phyloP scores from a whole-genome alignment of 208 protist genomes.

The Leishmania major region DNA sequence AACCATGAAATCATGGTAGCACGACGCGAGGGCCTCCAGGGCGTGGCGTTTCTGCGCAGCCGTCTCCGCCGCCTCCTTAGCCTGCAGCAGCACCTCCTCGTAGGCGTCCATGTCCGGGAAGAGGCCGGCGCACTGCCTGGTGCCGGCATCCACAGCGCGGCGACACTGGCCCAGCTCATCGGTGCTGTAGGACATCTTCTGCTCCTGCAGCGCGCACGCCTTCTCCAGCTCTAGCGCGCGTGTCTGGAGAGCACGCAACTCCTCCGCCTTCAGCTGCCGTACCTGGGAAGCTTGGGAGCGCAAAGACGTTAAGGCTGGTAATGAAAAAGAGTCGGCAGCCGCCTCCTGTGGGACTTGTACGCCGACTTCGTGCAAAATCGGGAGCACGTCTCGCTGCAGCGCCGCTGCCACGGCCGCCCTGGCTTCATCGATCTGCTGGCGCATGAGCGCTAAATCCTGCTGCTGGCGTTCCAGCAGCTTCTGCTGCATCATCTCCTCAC shows the following conservation, averaged over 20 bases:
- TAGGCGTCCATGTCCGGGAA: slow-evolving; percentile 42
- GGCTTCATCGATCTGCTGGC: slow-evolving; percentile 43
- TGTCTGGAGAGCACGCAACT: slow-evolving; percentile 32
- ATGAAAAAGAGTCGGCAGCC: slow-evolving; percentile 5
- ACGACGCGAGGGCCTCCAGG: slow-evolving; percentile 50
- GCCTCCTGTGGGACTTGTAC: slow-evolving; percentile 13
- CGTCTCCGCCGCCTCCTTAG: slow-evolving; percentile 28
- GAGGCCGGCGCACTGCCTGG: slow-evolving; percentile 9
- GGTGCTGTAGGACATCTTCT: slow-evolving; percentile 27
- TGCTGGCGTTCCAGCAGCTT: slow-evolving; percentile 43
- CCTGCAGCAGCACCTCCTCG: slow-evolving; percentile 36
- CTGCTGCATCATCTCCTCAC: slow-evolving; percentile 54
- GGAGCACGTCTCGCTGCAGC: slow-evolving; percentile 41
- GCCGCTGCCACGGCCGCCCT: slow-evolving; percentile 25
- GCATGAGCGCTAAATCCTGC: slow-evolving; percentile 47
- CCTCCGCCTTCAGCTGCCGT: slow-evolving; percentile 30
- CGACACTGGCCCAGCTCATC: slow-evolving; percentile 29
- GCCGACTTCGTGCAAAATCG: slow-evolving; percentile 33
- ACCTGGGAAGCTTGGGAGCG: slow-evolving; percentile 25
- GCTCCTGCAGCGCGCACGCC: slow-evolving; percentile 35
- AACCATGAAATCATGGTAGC: slow-evolving; percentile 62
- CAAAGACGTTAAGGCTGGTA: slow-evolving; percentile 16
- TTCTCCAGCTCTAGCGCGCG: slow-evolving; percentile 39
- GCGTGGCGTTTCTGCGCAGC: slow-evolving; percentile 41
- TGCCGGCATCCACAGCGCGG: neutral